A percentile compares a stretch with the other conserved stretches of the same genome.
phyloP scores from a whole-genome alignment of 768 basidiomycete genomes.

The Trametes meyenii region DNA sequence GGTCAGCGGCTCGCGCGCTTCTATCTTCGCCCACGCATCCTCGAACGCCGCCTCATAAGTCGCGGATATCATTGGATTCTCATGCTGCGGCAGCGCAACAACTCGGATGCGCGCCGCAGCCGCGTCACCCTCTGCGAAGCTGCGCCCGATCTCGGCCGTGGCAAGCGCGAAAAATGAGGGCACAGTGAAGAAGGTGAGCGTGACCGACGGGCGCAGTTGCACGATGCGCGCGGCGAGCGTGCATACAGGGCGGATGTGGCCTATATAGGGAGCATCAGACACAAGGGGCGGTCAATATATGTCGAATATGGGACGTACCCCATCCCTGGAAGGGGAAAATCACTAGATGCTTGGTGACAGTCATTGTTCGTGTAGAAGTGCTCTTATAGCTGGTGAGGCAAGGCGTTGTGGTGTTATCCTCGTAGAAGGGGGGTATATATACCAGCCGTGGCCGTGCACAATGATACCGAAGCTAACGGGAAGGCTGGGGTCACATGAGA shows the following conservation, averaged over 20 bases:
- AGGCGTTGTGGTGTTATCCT: too few species aligned
- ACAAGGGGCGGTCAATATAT: background rate
- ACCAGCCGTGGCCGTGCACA: too few species aligned
- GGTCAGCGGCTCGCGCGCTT: background rate
- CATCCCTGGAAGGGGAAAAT: slow-evolving; percentile 1
- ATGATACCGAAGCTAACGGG: too few species aligned
- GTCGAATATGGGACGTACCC: background rate
- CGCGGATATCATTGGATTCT: background rate
- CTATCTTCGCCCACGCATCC: background rate
- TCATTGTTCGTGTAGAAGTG: too few species aligned
- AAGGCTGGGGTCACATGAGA: too few species aligned
- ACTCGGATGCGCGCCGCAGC: slow-evolving; percentile 17
- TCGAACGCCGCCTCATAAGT: slow-evolving; percentile 1
- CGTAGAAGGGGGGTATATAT: too few species aligned
- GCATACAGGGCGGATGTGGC: slow-evolving; percentile 24
- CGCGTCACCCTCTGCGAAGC: slow-evolving; percentile 10
- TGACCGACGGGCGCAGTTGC: background rate
- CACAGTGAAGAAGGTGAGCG: slow-evolving; percentile 5
- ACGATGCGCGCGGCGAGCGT: slow-evolving; percentile 3
- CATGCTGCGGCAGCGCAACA: slow-evolving; percentile 11
- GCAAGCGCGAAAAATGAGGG: background rate
- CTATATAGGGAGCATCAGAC: background rate
- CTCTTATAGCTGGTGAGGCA: too few species aligned
- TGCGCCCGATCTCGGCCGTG: slow-evolving; percentile 7
- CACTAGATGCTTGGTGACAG: background rate